Evolutionary conservation across 305 asterid genomes (phyloP).

Genomic region (Solanum chacoense): DNA sequence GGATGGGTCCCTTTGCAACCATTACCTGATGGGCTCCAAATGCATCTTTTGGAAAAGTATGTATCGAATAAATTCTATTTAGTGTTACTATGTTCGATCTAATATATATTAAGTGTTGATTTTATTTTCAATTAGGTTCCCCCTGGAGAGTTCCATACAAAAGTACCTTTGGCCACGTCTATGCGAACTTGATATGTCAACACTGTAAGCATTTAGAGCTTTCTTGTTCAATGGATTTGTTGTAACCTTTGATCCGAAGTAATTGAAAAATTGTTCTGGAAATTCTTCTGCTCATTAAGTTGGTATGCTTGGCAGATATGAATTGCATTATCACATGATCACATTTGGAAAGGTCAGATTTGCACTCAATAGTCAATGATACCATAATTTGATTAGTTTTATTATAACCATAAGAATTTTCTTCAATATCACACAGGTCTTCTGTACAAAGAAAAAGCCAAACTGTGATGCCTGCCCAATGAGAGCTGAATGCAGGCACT

Average conservation of each 20-base stretch:
- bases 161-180: conserved; percentile 57
- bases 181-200: conserved; percentile 2
- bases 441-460: conserved; percentile 48
- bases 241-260: not conserved
- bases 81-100: not conserved
- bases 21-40: conserved; percentile 30
- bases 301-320: conserved; percentile 34
- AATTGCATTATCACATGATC: conserved; percentile 49
- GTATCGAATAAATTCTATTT: conserved; percentile 3
- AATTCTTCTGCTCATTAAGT: not conserved
- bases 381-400: not conserved
- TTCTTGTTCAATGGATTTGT: not conserved
- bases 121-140: conserved; percentile 35
- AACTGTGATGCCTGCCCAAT: conserved; percentile 63
- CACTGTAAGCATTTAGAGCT: conserved; percentile 22
- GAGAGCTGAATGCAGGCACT: conserved; percentile 45
- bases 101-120: not conserved
- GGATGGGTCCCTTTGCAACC: conserved; percentile 64
- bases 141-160: conserved; percentile 38
- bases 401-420: not conserved
- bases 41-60: conserved; percentile 43
- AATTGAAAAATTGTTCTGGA: not conserved
- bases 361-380: not conserved
- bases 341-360: conserved; percentile 51
- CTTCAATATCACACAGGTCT: conserved; percentile 22